Percentiles rank a stretch among this genome's conserved stretches.
Evolutionary conservation across 2,329 filamentous ascomycete genomes (phyloP).

Genomic region (Xylariaceae sp.): DNA sequence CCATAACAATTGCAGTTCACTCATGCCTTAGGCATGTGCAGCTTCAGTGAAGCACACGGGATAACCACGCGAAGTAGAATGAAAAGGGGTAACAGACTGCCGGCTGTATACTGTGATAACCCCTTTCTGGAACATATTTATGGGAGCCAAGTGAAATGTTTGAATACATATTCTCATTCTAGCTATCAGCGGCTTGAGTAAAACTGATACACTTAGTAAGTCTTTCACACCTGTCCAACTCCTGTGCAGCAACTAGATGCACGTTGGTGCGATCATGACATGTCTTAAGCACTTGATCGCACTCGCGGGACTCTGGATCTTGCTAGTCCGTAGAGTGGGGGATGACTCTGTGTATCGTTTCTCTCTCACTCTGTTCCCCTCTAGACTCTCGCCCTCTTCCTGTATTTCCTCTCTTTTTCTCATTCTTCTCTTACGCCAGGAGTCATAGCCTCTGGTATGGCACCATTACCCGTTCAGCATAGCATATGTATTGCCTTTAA

Average conservation of each 20-base stretch:
- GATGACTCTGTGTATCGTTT: conserved; percentile 4
- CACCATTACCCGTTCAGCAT: conserved; percentile 8
- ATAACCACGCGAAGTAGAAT: too few species aligned
- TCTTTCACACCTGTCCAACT: too few species aligned
- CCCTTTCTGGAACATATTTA: too few species aligned
- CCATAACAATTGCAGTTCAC: too few species aligned
- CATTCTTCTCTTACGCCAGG: conserved; percentile 1
- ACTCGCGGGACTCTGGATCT: not conserved
- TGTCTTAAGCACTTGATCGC: not conserved
- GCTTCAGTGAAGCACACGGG: too few species aligned
- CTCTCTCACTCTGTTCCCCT: conserved; percentile 4
- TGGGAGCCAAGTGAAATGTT: too few species aligned
- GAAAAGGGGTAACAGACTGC: too few species aligned
- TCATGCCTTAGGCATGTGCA: too few species aligned
- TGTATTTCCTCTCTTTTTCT: not conserved
- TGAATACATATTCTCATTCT: too few species aligned
- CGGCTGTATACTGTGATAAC: too few species aligned
- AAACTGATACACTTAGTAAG: too few species aligned
- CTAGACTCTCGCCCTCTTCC: not conserved
- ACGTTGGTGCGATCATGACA: not conserved
- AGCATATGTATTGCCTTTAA: conserved; percentile 1
- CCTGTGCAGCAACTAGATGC: not conserved
- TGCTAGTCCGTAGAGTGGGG: not conserved
- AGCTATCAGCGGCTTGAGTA: too few species aligned
- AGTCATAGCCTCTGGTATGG: conserved; percentile 10